These are phyloP conservation scores for Ophiostoma montium DNA, from an alignment of 2,329 filamentous ascomycete species.

Conservation along the genomic window DNA sequence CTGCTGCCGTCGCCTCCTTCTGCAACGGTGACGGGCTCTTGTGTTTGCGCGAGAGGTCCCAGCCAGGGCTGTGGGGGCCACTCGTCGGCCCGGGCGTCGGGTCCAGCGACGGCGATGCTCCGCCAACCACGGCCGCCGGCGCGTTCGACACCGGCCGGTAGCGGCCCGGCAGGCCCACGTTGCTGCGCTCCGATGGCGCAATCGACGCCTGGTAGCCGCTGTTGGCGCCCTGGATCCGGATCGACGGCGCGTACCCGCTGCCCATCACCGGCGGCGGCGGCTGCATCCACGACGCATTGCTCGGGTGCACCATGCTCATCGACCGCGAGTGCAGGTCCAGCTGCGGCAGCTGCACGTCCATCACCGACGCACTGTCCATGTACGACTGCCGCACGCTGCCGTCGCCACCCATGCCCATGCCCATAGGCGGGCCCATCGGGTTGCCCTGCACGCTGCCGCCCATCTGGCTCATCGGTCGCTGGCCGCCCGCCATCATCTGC, in stretches of 20 bases:
- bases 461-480: constrained; percentile 13
- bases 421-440: constrained; percentile 19
- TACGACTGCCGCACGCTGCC: constrained; percentile 28
- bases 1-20: constrained; percentile 14
- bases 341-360: constrained; percentile 25
- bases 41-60: constrained; percentile 19
- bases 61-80: constrained; percentile 7
- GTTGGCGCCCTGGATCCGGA: constrained; percentile 30
- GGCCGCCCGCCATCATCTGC: constrained; percentile 55
- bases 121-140: constrained; percentile 18
- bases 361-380: constrained; percentile 29
- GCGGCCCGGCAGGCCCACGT: constrained; percentile 73
- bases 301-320: constrained; percentile 74
- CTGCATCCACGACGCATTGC: constrained; percentile 43
- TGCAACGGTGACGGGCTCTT: constrained; percentile 24
- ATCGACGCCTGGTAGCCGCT: constrained; percentile 73
- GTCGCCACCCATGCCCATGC: constrained; percentile 32
- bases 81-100: background rate
- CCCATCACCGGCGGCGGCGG: constrained; percentile 19
- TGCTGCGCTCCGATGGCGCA: constrained; percentile 89
- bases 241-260: constrained; percentile 34
- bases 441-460: constrained; percentile 16
- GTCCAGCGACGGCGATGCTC: constrained; percentile 26
- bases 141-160: constrained; percentile 78
- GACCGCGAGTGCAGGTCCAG: constrained; percentile 43